Percentiles rank a stretch among this genome's conserved stretches.
phyloP scores from a whole-genome alignment of 2,329 filamentous ascomycete genomes.

The Xylariaceae sp. region DNA sequence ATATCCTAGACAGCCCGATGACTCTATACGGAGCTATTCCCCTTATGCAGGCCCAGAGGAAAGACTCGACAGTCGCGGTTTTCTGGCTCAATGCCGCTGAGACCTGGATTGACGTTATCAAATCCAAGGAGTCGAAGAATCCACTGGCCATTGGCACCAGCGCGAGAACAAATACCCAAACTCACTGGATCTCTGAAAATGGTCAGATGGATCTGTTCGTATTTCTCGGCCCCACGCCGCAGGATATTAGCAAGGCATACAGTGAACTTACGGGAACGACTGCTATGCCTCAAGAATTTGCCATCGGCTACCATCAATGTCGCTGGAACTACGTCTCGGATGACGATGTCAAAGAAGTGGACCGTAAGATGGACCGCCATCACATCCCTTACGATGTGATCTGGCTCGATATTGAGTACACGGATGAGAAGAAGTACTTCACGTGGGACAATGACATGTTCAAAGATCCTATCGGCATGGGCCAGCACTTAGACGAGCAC shows the following conservation, averaged over 20 bases:
- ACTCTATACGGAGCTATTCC: conserved; percentile 96
- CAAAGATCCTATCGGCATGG: conserved; percentile 79
- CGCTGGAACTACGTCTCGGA: conserved; percentile 99
- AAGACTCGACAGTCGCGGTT: conserved; percentile 87
- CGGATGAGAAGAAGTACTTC: conserved; percentile 96
- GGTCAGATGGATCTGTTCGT: conserved; percentile 90
- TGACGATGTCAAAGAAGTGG: conserved; percentile 94
- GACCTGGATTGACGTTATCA: conserved; percentile 94
- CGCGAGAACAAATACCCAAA: conserved; percentile 72
- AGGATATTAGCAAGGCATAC: conserved; percentile 77
- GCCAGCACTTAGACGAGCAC: conserved; percentile 77
- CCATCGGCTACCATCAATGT: conserved; percentile 93
- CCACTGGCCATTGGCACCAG: conserved; percentile 69
- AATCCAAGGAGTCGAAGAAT: conserved; percentile 69
- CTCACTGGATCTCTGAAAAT: conserved; percentile 94
- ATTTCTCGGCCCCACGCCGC: conserved; percentile 83
- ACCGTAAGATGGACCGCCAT: conserved; percentile 91
- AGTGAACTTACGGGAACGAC: conserved; percentile 88
- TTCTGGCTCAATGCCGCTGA: conserved; percentile 98
- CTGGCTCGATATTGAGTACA: conserved; percentile 98
- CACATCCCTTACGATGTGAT: conserved; percentile 98
- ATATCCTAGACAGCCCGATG: conserved; percentile 96
- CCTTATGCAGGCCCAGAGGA: conserved; percentile 95
- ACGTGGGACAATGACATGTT: conserved; percentile 93
- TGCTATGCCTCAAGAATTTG: conserved; percentile 85